Evolutionary conservation across 345 rosid species (phyloP), one percentile per base, ranked within the genome.

Genomic region (Pistacia atlantica): DNA sequence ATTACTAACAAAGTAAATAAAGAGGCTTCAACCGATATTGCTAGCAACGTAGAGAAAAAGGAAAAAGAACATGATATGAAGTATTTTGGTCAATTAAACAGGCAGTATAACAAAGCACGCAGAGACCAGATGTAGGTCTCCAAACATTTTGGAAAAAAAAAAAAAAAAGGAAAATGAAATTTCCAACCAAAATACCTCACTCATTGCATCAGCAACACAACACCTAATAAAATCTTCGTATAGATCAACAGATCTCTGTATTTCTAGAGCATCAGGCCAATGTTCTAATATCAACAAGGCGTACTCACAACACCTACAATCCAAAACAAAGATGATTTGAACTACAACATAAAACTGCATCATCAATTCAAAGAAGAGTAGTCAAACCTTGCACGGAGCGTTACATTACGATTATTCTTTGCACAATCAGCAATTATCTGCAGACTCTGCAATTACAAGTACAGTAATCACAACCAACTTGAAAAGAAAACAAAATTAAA

Each of bases 401-500:
- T 72, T 51, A 98, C 91, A 87, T 56, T 92, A 5, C 97, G 97
- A 80, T 96, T 98, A 85, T 89, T 91, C 89, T 96, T 96, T 31
- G 98, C 98, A 81, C 87, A 81, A 78, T 92, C 97, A 81, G 93
- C 99, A 96, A 88, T 84, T 96, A 84, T 96, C 99, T 1, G 99
- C 95, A 77, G 99, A 96, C 84, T 96, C 99, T 82, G 97, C 97
- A 89, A 96, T 96, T 79, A 96, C 99, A 86, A 96, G 99, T 75
- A 93, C 99, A 83, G 99, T 96, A 71, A 96, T 96, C 90, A 96
- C 99, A 81, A 96, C 99, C 80, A 96, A 87, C 97, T 96, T 96
- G 94, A 96, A 96, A 86, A 96, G 98, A 71, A 92, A 25, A 25
- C 25, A 25, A 25, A 25, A 25, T 25, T 25, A 25, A 25, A 25